These are phyloP conservation scores for Mycena latifolia DNA, from an alignment of 768 basidiomycete species.

Conservation along the genomic window DNA sequence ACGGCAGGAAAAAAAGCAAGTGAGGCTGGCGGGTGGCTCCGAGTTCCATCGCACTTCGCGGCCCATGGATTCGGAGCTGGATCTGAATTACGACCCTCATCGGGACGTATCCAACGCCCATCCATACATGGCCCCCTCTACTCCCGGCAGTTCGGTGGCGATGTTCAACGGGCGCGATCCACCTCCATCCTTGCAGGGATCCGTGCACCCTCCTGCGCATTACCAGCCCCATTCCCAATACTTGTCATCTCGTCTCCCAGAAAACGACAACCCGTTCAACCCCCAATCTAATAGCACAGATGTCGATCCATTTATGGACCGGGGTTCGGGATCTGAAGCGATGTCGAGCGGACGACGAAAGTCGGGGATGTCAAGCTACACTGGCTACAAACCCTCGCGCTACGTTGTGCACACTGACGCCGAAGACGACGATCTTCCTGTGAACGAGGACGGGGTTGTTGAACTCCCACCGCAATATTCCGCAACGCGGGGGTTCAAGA, in stretches of 20 bases:
- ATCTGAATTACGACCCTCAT: conserved; percentile 53
- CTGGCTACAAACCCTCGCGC: conserved; percentile 59
- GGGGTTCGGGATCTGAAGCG: conserved; percentile 31
- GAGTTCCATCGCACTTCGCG: conserved; percentile 43
- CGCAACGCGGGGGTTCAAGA: conserved; percentile 53
- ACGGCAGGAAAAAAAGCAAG: conserved; percentile 46
- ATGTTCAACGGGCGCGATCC: conserved; percentile 23
- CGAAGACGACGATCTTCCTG: conserved; percentile 70
- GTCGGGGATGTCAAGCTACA: conserved; percentile 64
- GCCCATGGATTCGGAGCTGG: conserved; percentile 51
- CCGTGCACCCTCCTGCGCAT: conserved; percentile 31
- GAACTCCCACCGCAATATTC: conserved; percentile 85
- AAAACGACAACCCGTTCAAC: conserved; percentile 24
- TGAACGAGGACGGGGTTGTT: conserved; percentile 64
- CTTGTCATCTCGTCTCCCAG: conserved; percentile 26
- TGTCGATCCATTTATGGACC: conserved; percentile 36
- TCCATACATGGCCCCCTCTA: conserved; percentile 20
- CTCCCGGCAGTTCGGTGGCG: conserved; percentile 22
- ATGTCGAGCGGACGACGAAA: conserved; percentile 62
- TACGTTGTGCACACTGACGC: conserved; percentile 79
- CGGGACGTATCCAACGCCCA: background rate
- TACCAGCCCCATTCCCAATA: conserved; percentile 42
- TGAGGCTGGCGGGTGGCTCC: conserved; percentile 40
- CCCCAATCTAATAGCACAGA: background rate
- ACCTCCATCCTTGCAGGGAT: background rate